Base-by-base conservation (phyloP, 257 asterid species). In the Plantago elongata region DNA sequence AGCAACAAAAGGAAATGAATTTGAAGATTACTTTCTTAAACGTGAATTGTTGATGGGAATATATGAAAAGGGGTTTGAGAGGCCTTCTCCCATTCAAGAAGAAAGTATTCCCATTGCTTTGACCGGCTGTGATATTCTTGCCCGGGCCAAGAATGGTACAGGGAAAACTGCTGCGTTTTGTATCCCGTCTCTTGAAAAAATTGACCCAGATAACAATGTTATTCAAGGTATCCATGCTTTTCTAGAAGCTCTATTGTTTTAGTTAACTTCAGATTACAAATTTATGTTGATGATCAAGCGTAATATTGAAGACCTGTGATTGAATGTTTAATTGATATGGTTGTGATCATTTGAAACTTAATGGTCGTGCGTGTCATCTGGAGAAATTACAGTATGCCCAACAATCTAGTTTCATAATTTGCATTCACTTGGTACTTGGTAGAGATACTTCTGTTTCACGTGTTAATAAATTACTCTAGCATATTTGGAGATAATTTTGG, bases 141-240 rank as follows among this genome's bases (percentile, higher is more conserved):
- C 74, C 38, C 59, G 74, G 61, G 74, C 78, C 15, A 73, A 73
- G 65, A 73, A 73, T 69, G 78, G 78, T 40, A 73, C 74, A 0
- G 74, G 74, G 55, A 73, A 68, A 54, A 73, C 74, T 15, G 78
- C 74, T 58, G 78, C 78, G 55, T 73, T 73, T 42, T 73, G 74
- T 71, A 73, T 73, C 49, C 78, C 78, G 45, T 45, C 78, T 5
- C 50, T 73, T 57, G 78, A 73, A 45, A 73, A 68, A 64, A 64
- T 73, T 45, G 74, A 73, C 65, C 45, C 62, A 52, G 74, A 73
- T 65, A 69, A 48, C 34, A 73, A 68, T 69, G 67, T 52, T 45
- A 73, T 73, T 65, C 78, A 73, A 68, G 78, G 78, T 73, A 54
- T 8, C 1, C 22, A 27, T 60, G 18, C 29, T 7, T 61, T 38